Conservation (phyloP, 208 protist genomes). For the Herpetomonas tarakana region DNA sequence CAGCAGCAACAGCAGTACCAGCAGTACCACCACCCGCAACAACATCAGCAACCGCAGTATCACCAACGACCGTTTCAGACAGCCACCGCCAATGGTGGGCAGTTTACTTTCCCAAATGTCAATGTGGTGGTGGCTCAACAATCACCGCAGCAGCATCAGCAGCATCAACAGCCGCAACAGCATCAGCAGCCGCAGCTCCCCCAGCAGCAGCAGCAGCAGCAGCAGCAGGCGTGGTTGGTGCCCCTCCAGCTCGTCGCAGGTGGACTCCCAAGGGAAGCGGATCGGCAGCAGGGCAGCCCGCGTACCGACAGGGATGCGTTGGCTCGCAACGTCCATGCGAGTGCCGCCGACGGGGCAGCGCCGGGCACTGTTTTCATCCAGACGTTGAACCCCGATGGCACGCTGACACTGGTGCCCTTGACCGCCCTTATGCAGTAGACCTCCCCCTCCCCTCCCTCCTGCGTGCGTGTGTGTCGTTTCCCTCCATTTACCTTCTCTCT, state of each 20-base stretch:
- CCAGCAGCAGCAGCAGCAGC: not conserved
- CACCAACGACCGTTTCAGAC: not conserved
- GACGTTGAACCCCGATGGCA: not conserved
- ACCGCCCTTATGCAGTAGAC: not conserved
- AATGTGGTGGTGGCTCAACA: too few relatives aligned
- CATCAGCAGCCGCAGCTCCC: not conserved
- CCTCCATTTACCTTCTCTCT: not conserved
- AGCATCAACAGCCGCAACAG: not conserved
- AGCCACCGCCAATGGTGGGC: not conserved
- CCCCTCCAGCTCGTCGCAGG: not conserved
- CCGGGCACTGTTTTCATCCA: not conserved
- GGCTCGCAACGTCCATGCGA: not conserved
- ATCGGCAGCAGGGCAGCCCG: not conserved
- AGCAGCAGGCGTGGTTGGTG: not conserved
- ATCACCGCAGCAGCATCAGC: not conserved
- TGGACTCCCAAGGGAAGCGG: not conserved
- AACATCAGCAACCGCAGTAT: not conserved
- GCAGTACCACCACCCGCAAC: conserved; percentile 3
- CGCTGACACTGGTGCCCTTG: conserved; percentile 2
- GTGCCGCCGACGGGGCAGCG: not conserved
- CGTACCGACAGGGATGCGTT: not conserved
- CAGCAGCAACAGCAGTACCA: conserved; percentile 7
- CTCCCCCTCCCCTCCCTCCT: too few relatives aligned
- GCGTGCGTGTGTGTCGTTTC: conserved; percentile 5
- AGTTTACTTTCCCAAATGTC: not conserved